These are phyloP conservation scores for Kwoniella dejecticola DNA, from an alignment of 768 basidiomycete species.

Conservation along the genomic window DNA sequence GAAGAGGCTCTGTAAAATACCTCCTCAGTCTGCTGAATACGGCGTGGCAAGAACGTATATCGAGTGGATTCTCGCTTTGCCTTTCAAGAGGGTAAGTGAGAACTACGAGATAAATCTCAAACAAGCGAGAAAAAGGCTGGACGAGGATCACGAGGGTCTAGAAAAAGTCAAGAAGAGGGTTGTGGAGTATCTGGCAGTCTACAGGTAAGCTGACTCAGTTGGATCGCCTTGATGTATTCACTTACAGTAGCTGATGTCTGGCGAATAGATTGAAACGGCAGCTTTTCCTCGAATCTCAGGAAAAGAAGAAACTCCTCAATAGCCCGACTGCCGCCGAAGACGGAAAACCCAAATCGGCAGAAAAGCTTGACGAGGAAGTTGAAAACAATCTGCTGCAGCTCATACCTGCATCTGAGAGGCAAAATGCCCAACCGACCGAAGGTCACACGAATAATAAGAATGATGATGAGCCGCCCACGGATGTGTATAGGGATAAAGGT, in stretches of 20 bases:
- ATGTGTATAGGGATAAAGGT: constrained; percentile 56
- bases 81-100: constrained; percentile 63
- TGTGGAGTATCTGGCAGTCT: constrained; percentile 88
- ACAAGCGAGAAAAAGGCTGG: constrained; percentile 75
- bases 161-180: constrained; percentile 89
- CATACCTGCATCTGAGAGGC: constrained; percentile 30
- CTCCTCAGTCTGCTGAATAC: constrained; percentile 84
- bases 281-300: constrained; percentile 32
- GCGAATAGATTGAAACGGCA: constrained; percentile 52
- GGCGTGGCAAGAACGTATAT: constrained; percentile 73
- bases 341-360: constrained; percentile 13
- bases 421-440: background rate
- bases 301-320: constrained; percentile 12
- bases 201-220: constrained; percentile 57
- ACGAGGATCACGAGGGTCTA: constrained; percentile 86
- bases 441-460: background rate
- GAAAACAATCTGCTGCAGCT: constrained; percentile 66
- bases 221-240: background rate
- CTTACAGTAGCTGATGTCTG: background rate
- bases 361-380: constrained; percentile 25
- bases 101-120: constrained; percentile 47
- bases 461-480: constrained; percentile 34
- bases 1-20: constrained; percentile 81
- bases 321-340: background rate
- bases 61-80: constrained; percentile 83